Percentiles rank a stretch among this genome's conserved stretches.
These are phyloP conservation scores for Dryas octopetala DNA, from an alignment of 306 rosid species.

Conservation along the genomic window DNA sequence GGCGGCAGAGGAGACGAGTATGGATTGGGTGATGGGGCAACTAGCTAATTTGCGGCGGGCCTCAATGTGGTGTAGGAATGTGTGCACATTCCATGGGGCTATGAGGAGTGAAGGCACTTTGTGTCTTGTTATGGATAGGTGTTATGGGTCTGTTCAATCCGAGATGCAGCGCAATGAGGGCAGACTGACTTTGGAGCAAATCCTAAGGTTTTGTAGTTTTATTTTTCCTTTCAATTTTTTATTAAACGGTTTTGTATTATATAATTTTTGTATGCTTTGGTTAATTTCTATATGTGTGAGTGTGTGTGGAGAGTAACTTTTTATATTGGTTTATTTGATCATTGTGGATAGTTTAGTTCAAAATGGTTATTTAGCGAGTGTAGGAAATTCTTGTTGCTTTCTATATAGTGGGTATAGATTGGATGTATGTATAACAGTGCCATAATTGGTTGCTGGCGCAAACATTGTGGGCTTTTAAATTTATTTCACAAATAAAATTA, in stretches of 20 bases:
- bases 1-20: constrained; percentile 58
- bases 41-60: constrained; percentile 81
- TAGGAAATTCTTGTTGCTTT: constrained; percentile 19
- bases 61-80: constrained; percentile 98
- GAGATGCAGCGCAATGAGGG: constrained; percentile 96
- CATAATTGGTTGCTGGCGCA: background rate
- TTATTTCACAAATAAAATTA: background rate
- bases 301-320: background rate
- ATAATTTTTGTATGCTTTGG: background rate
- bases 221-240: background rate
- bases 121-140: constrained; percentile 83
- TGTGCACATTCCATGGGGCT: constrained; percentile 92
- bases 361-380: background rate
- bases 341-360: constrained; percentile 4
- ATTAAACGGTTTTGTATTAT: background rate
- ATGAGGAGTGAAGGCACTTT: constrained; percentile 68
- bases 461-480: background rate
- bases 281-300: background rate
- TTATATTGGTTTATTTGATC: background rate
- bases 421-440: background rate
- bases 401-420: background rate
- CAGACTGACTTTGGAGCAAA: constrained; percentile 97
- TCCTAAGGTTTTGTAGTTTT: constrained; percentile 60
- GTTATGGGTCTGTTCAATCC: constrained; percentile 87
- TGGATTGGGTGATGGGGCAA: constrained; percentile 82